A percentile compares a stretch with the other conserved stretches of the same genome.
phyloP scores from a whole-genome alignment of 176 grass and related monocot genomes.

The Leersia perrieri region DNA sequence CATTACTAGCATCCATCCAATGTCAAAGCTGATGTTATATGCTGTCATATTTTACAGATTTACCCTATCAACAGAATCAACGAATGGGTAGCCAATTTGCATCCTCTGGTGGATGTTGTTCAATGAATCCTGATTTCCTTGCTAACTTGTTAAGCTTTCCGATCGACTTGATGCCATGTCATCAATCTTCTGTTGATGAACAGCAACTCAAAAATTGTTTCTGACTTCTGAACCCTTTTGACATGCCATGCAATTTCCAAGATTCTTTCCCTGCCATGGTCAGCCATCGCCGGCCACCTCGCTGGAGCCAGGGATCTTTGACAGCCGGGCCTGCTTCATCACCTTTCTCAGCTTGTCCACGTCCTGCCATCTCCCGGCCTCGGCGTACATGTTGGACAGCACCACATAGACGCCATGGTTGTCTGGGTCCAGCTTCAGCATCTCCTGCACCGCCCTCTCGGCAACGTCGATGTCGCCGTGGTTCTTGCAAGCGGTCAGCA shows the following conservation, averaged over 20 bases:
- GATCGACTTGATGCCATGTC: not conserved
- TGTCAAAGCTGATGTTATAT: not conserved
- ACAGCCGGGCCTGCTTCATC: slow-evolving; percentile 40
- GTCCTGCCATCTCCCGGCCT: slow-evolving; percentile 56
- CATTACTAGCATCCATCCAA: not conserved
- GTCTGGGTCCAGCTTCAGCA: slow-evolving; percentile 44
- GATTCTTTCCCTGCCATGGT: not conserved
- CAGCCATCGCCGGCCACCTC: slow-evolving; percentile 1
- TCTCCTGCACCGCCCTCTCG: slow-evolving; percentile 38
- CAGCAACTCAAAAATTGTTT: no score
- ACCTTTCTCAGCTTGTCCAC: slow-evolving; percentile 50
- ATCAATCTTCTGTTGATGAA: not conserved
- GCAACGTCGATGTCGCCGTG: slow-evolving; percentile 45
- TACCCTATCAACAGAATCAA: not conserved
- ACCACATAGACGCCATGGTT: slow-evolving; percentile 61
- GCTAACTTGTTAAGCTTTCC: not conserved
- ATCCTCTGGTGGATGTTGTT: not conserved
- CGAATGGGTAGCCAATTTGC: not conserved
- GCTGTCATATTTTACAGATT: not conserved
- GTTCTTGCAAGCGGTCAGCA: slow-evolving; percentile 60
- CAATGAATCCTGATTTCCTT: not conserved
- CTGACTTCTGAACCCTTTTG: no score
- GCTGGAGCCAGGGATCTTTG: slow-evolving; percentile 54
- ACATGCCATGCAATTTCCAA: not conserved
- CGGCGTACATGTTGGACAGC: slow-evolving; percentile 59